Base-by-base conservation (phyloP, 768 basidiomycete species). In the Trametes elegans region DNA sequence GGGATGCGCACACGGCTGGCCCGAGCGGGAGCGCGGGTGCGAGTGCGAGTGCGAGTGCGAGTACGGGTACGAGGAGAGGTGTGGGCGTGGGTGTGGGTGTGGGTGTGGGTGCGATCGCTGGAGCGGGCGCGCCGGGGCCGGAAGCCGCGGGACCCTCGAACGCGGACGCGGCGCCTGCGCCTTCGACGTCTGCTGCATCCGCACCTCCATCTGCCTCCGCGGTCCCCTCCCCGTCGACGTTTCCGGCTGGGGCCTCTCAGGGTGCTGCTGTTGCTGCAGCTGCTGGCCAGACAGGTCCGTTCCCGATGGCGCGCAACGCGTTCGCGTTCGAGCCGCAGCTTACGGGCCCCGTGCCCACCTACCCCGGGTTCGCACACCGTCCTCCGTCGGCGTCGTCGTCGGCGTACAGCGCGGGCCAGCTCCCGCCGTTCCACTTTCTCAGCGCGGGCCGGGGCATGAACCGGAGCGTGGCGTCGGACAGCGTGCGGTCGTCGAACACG, bases 271-370 rank as follows among this genome's bases (percentile, higher is more conserved):
- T n/a, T n/a, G n/a, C n/a, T n/a, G n/a, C n/a, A n/a, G n/a, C n/a
- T n/a, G n/a, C 32, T n/a, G 46, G 10, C 42, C 55, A 46, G 49
- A 16, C 49, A 27, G 26, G 39, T 5, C 41, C 50, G n/a, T 31
- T 23, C 9, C 14, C 45, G 8, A 21, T 35, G 18, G 23, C 52
- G 34, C 51, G 27, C 19, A n/a, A 46, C 10, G 35, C 46, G 36
- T 58, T 58, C 10, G 35, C 46, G 36, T 58, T 58, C 47, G 57
- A 53, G 29, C 57, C 57, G 21, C 51, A 53, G 28, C 57, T 58
- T 31, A 43, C 40, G n/a, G 57, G 51, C 27, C 57, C 57, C 46
- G 44, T 53, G 14, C 57, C 57, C 51, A 49, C 39, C 32, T 58
- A 58, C 48, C 57, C 57, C 52, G 57, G 52, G n/a, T 23, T 54